Evolutionary conservation across 352 stramenopile genomes (phyloP), one percentile per base, ranked within the genome.

Genomic region (Phytopythium boreale): DNA sequence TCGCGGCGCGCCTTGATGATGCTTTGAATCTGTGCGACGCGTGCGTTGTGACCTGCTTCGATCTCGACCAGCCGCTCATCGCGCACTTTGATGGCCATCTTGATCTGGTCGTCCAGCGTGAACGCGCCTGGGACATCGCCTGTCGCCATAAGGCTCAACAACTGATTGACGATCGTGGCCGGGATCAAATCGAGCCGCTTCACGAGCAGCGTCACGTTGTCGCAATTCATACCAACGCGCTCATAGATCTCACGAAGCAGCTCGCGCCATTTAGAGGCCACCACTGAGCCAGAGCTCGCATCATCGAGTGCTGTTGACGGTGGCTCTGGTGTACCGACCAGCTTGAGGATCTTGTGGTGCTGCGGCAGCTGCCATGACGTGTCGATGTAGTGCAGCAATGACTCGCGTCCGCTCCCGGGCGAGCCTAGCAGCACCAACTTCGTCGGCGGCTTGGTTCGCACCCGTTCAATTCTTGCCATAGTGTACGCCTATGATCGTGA

Each of bases 11-110:
- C 26, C 31, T 82, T 77, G 0, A 69, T 60, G 43, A 79, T 62
- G 0, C 66, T 43, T 1, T 75, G 74, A 29, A 89, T 78, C 1
- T 77, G 67, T 2, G 66, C 61, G 0, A 75, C 60, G 26, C 79
- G 63, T 0, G 51, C 61, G 12, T 66, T 44, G 43, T 87, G 82
- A 17, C 68, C 63, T 11, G 66, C 64, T 34, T 88, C 81, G 3
- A 92, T 41, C 14, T 77, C 79, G 5, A 90, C 51, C 14, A 93
- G 50, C 0, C 79, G 73, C 60, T 93, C 85, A 41, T 93, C 80
- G 17, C 78, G 78, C 5, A 93, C 81, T 4, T 70, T 66, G 1
- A 71, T 85, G 5, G 81, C 80, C 9, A 93, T 51, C 11, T 81
- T 68, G 27, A 90, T 83, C 52, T 93, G 85, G 3, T 93, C 83